Conservation (phyloP, 1,284 basidiomycete species). For the Sporisorium scitamineum region DNA sequence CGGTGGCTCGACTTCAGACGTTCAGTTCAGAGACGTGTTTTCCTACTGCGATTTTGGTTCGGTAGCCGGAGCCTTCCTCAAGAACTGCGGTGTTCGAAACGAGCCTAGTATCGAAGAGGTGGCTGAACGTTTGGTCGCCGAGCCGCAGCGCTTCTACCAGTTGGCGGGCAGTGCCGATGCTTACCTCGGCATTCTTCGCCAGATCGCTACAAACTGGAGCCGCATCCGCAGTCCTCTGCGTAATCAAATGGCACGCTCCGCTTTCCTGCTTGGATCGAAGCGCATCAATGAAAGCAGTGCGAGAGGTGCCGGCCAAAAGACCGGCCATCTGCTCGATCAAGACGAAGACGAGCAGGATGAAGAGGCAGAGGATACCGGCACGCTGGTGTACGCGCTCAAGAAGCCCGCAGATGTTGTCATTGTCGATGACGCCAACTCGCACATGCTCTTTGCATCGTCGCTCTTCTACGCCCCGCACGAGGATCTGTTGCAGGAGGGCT, state of each 20-base stretch:
- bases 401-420: constrained; percentile 66
- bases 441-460: constrained; percentile 66
- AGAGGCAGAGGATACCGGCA: constrained; percentile 62
- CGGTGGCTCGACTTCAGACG: constrained; percentile 42
- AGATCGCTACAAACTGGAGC: constrained; percentile 82
- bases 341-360: constrained; percentile 58
- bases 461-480: constrained; percentile 87
- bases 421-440: constrained; percentile 68
- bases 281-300: constrained; percentile 69
- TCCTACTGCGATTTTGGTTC: constrained; percentile 87
- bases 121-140: constrained; percentile 63
- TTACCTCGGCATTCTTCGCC: constrained; percentile 81
- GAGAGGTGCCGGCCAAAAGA: constrained; percentile 5
- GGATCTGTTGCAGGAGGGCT: constrained; percentile 77
- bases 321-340: constrained; percentile 41
- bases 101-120: constrained; percentile 88
- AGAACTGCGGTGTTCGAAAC: constrained; percentile 85
- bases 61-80: constrained; percentile 82
- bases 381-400: constrained; percentile 65
- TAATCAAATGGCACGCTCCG: constrained; percentile 77
- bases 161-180: constrained; percentile 77
- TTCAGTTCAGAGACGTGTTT: constrained; percentile 73
- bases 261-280: constrained; percentile 81
- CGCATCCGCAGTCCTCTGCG: constrained; percentile 75
- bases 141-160: constrained; percentile 78